A percentile compares a stretch with the other conserved stretches of the same genome.
Conservation (phyloP, 306 rosid genomes). For the Rosa multiflora region DNA sequence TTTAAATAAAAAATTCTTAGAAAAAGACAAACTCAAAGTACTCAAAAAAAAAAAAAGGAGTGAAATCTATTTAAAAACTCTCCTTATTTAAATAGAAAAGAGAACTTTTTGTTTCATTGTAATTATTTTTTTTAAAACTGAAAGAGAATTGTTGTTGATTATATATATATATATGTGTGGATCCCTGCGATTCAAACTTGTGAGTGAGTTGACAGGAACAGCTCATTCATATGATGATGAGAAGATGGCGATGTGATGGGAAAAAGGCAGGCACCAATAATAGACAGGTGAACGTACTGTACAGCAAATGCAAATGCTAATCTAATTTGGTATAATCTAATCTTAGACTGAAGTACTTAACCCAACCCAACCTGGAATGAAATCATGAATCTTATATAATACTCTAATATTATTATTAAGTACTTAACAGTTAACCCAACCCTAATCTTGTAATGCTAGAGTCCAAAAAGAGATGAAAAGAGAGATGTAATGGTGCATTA, state of each 20-base stretch:
- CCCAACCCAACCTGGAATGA: too few relatives aligned
- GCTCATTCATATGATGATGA: conserved; percentile 69
- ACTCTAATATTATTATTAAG: too few relatives aligned
- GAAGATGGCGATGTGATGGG: conserved; percentile 63
- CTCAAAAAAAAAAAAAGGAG: too few relatives aligned
- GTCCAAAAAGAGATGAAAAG: not conserved
- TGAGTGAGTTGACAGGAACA: conserved; percentile 65
- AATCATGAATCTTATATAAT: not conserved
- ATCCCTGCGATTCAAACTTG: not conserved
- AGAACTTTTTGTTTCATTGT: too few relatives aligned
- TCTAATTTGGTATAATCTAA: not conserved
- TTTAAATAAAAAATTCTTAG: too few relatives aligned
- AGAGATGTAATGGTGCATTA: not conserved
- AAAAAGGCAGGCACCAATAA: conserved; percentile 48
- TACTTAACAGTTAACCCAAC: too few relatives aligned
- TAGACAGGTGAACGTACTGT: conserved; percentile 39
- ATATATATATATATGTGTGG: not conserved
- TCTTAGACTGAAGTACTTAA: not conserved
- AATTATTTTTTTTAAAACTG: too few relatives aligned
- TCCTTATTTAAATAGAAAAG: too few relatives aligned
- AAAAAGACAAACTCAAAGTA: too few relatives aligned
- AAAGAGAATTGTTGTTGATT: not conserved
- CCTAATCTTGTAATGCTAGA: not conserved
- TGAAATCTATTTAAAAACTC: too few relatives aligned
- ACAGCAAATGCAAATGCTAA: not conserved